Evolutionary conservation across 768 basidiomycete species (phyloP).

Genomic region (Mycena metata): DNA sequence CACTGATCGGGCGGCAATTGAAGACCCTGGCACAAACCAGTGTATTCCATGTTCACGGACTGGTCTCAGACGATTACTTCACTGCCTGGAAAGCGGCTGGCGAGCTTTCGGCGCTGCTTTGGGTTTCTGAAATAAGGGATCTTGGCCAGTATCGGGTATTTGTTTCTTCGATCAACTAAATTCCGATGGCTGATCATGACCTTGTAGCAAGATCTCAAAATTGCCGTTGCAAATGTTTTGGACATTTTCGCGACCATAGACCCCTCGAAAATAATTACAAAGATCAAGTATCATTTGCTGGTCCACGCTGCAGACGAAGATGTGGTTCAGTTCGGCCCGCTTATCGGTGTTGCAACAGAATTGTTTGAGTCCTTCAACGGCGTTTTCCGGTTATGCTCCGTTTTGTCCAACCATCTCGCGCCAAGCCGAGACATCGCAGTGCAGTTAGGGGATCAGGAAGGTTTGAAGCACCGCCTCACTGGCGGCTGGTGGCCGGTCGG

Average conservation of each 20-base stretch:
- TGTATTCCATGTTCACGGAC: conserved; percentile 53
- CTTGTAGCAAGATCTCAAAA: neutral
- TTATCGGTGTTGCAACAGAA: neutral
- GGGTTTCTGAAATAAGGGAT: conserved; percentile 56
- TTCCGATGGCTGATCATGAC: no score
- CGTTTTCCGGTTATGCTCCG: neutral
- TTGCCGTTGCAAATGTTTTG: conserved; percentile 38
- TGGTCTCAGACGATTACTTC: conserved; percentile 44
- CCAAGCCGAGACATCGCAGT: conserved; percentile 6
- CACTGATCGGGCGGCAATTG: no score
- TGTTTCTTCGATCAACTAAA: no score
- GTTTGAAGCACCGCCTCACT: conserved; percentile 7
- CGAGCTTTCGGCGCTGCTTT: conserved; percentile 53
- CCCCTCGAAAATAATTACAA: conserved; percentile 35
- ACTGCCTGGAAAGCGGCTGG: conserved; percentile 50
- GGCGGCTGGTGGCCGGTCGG: neutral
- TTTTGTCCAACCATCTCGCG: conserved; percentile 11
- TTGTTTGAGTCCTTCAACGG: conserved; percentile 7
- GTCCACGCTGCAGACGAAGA: conserved; percentile 1
- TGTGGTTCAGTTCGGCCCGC: neutral
- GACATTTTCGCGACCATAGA: conserved; percentile 34
- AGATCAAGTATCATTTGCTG: conserved; percentile 38
- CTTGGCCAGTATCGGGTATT: conserved; percentile 51
- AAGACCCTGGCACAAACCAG: conserved; percentile 51
- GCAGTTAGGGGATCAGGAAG: conserved; percentile 1